phyloP scores from a whole-genome alignment of 2,329 filamentous ascomycete species.

The Ophiosphaerella herpotricha region DNA sequence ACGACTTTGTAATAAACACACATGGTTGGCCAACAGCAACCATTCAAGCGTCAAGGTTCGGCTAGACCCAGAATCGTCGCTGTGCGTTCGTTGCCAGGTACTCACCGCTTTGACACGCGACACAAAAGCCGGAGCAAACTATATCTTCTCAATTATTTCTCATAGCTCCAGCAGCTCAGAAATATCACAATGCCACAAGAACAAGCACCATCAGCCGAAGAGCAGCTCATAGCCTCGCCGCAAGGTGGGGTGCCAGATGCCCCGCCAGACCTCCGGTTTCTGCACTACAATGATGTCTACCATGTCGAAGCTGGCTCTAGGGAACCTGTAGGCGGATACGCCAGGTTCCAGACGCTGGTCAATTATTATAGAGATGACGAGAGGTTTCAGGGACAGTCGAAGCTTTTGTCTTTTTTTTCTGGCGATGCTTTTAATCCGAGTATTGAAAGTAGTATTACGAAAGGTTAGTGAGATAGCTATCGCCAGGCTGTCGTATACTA shows the following conservation, averaged over 20 bases:
- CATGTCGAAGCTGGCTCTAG: constrained; percentile 77
- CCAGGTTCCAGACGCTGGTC: constrained; percentile 78
- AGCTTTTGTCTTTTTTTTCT: constrained; percentile 80
- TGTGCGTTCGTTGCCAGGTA: constrained; percentile 9
- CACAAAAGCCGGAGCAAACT: constrained; percentile 11
- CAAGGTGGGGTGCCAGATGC: constrained; percentile 49
- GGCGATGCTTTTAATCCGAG: constrained; percentile 93
- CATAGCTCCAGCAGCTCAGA: background rate
- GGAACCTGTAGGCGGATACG: constrained; percentile 80
- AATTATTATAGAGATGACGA: constrained; percentile 72
- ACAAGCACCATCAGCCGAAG: constrained; percentile 33
- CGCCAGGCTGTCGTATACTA: background rate
- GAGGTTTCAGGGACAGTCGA: constrained; percentile 65
- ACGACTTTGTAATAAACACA: constrained; percentile 18
- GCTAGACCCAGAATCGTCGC: constrained; percentile 37
- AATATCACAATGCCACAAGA: constrained; percentile 29
- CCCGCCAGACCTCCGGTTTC: constrained; percentile 73
- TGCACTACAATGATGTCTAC: constrained; percentile 95
- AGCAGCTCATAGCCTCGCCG: constrained; percentile 48
- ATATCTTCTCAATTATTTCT: constrained; percentile 2
- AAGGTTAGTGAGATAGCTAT: constrained; percentile 57
- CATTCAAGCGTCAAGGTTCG: constrained; percentile 14
- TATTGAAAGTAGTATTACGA: constrained; percentile 85
- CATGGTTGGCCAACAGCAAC: constrained; percentile 25
- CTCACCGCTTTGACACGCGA: constrained; percentile 34